Conservation (phyloP, 2,329 filamentous ascomycete species). For the Colletotrichum cuscutae region DNA sequence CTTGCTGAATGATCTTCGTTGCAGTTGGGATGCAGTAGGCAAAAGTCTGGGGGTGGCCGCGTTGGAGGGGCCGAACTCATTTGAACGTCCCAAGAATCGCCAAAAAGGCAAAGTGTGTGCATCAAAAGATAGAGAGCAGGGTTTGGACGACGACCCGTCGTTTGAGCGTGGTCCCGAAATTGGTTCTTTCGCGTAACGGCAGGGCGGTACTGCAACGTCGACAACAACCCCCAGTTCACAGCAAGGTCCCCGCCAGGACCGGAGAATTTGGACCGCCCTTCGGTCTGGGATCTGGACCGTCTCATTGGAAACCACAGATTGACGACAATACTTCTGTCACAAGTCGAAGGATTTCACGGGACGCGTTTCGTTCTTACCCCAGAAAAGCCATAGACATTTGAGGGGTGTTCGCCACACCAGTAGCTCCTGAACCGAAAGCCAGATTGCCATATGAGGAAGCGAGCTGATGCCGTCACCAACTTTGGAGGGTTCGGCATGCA, state of each 20-base stretch:
- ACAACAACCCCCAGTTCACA: background rate
- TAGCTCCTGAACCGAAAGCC: background rate
- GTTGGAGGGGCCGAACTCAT: background rate
- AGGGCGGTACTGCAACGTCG: background rate
- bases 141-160: background rate
- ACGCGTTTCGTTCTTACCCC: slow-evolving; percentile 10
- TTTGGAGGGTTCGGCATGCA: background rate
- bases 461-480: background rate
- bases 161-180: slow-evolving; percentile 13
- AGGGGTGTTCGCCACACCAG: background rate
- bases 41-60: background rate
- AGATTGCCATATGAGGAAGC: background rate
- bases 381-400: background rate
- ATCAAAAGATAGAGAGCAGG: background rate
- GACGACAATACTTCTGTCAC: slow-evolving; percentile 1
- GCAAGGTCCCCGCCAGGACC: slow-evolving; percentile 21
- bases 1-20: background rate
- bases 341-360: background rate
- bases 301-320: slow-evolving; percentile 18
- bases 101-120: background rate
- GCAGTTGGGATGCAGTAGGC: background rate
- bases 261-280: slow-evolving; percentile 28
- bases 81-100: background rate
- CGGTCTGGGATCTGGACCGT: slow-evolving; percentile 13
- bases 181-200: slow-evolving; percentile 20